A percentile compares a stretch with the other conserved stretches of the same genome.
Conservation (phyloP, 2,329 filamentous ascomycete genomes). For the Hypoxylon sp. region DNA sequence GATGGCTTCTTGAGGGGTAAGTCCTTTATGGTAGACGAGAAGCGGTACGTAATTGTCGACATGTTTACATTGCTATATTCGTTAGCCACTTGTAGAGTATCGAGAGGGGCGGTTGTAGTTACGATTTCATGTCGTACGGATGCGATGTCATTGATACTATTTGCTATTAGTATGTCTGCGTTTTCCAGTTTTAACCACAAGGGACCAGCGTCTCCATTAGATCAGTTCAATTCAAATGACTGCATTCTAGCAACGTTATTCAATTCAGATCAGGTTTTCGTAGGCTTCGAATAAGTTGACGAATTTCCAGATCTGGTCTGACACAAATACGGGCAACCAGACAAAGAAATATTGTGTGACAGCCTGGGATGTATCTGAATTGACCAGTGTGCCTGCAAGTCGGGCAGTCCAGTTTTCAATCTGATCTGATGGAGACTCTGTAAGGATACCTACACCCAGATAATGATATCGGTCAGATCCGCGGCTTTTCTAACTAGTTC, state of each 20-base stretch:
- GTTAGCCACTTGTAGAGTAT: background rate
- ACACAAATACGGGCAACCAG: background rate
- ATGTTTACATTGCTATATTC: slow-evolving; percentile 26
- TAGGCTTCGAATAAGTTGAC: background rate
- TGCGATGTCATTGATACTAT: slow-evolving; percentile 17
- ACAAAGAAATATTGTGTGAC: no score
- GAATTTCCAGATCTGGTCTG: background rate
- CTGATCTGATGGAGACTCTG: background rate
- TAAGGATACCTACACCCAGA: slow-evolving; percentile 15
- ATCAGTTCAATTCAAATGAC: no score
- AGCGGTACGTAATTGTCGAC: slow-evolving; percentile 22
- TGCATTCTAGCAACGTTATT: no score
- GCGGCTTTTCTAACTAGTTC: slow-evolving; percentile 4
- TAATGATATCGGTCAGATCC: slow-evolving; percentile 11
- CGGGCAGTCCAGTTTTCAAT: background rate
- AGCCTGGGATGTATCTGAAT: background rate
- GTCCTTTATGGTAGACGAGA: slow-evolving; percentile 16
- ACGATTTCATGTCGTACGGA: slow-evolving; percentile 22
- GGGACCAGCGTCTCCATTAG: no score
- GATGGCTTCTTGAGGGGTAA: slow-evolving; percentile 26
- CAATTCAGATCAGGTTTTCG: background rate
- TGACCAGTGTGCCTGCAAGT: background rate
- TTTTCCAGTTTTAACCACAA: background rate
- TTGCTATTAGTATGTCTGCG: background rate
- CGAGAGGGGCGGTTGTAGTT: background rate